These are phyloP conservation scores for Tuber magnatum DNA, from an alignment of 495 filamentous ascomycete genomes.

Conservation along the genomic window DNA sequence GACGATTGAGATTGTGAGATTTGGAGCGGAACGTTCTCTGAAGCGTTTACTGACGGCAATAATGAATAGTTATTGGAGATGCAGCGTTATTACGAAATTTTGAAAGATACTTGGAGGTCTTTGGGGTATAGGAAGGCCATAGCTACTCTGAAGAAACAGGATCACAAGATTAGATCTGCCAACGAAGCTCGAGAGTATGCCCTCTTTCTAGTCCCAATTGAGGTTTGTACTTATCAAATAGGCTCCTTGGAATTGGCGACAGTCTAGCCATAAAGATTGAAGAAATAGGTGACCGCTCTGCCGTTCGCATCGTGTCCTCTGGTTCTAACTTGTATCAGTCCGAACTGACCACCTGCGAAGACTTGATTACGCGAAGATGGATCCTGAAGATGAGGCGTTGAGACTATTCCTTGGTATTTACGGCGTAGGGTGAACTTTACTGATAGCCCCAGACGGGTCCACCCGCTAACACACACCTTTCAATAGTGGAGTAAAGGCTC, in stretches of 20 bases:
- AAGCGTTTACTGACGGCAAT: neutral
- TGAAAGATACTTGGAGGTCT: conserved; percentile 71
- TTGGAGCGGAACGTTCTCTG: neutral
- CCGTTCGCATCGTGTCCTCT: neutral
- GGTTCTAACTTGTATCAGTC: conserved; percentile 24
- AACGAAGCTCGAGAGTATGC: conserved; percentile 54
- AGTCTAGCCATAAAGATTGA: conserved; percentile 82
- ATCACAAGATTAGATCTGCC: conserved; percentile 57
- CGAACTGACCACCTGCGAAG: conserved; percentile 65
- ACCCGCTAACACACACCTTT: neutral
- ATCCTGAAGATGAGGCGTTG: conserved; percentile 58
- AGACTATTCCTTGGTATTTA: conserved; percentile 71
- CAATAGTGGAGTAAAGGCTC: conserved; percentile 51
- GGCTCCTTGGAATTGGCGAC: conserved; percentile 63
- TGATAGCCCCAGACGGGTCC: neutral
- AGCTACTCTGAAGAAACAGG: conserved; percentile 60
- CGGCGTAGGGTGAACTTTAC: conserved; percentile 55
- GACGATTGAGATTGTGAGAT: conserved; percentile 45
- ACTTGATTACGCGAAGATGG: conserved; percentile 58
- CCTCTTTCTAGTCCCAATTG: neutral
- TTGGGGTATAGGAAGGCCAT: conserved; percentile 77
- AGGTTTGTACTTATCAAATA: conserved; percentile 14
- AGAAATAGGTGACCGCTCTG: conserved; percentile 57
- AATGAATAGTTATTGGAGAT: conserved; percentile 48
- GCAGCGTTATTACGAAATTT: conserved; percentile 69